Percentiles rank a stretch among this genome's conserved stretches.
These are phyloP conservation scores for Colletotrichum sansevieriae DNA, from an alignment of 2,329 filamentous ascomycete genomes.

Conservation along the genomic window DNA sequence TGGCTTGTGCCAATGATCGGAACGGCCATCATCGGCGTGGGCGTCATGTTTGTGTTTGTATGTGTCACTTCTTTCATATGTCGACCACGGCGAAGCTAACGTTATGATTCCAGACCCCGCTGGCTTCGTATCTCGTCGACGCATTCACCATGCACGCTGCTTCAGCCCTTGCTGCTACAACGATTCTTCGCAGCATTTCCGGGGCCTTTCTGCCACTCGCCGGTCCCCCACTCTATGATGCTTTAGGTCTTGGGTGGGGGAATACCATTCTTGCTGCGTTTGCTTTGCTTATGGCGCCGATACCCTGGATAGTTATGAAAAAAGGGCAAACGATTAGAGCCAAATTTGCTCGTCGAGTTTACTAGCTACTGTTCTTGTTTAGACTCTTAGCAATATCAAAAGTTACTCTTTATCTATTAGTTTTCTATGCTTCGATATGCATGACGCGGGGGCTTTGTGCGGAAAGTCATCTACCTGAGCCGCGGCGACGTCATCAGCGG, in stretches of 20 bases:
- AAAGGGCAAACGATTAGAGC: conserved; percentile 55
- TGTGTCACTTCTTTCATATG: neutral
- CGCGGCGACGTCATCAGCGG: too few species aligned
- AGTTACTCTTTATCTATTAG: too few species aligned
- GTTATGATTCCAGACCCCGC: neutral
- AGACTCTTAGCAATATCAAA: neutral
- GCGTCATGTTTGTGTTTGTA: conserved; percentile 40
- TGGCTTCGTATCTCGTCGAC: conserved; percentile 65
- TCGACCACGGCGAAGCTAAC: neutral
- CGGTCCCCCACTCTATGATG: conserved; percentile 63
- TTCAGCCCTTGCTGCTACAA: conserved; percentile 73
- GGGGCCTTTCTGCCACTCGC: conserved; percentile 65
- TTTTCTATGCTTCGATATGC: too few species aligned
- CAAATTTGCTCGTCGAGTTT: conserved; percentile 7
- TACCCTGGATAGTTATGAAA: conserved; percentile 59
- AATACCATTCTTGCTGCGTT: conserved; percentile 53
- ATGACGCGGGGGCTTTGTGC: too few species aligned
- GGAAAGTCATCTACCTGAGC: too few species aligned
- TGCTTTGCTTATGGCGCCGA: conserved; percentile 59
- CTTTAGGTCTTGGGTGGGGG: conserved; percentile 67
- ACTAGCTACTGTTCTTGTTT: neutral
- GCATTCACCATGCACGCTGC: conserved; percentile 70
- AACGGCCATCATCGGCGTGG: conserved; percentile 62
- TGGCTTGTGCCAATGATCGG: conserved; percentile 70
- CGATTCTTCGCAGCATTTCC: conserved; percentile 64